Conservation (phyloP, 1,284 basidiomycete species). For the Phellinidium pouzarii region DNA sequence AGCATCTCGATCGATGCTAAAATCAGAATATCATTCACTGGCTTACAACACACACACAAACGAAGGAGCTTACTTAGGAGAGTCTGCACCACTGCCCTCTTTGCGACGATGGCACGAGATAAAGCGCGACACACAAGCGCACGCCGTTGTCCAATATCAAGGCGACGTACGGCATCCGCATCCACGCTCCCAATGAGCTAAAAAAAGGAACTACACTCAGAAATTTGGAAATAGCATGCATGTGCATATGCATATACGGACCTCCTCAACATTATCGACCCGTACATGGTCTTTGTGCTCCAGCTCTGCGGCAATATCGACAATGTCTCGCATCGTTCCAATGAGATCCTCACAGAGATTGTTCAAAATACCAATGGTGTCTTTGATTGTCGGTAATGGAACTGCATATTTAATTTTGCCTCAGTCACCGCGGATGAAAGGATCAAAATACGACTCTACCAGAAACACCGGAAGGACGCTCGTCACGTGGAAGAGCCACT, state of each 20-base stretch:
- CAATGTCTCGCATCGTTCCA: constrained; percentile 57
- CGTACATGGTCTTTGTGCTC: constrained; percentile 62
- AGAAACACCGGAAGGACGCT: constrained; percentile 35
- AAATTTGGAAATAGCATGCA: background rate
- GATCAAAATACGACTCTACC: constrained; percentile 26
- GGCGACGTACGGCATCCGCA: constrained; percentile 47
- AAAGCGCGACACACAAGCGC: constrained; percentile 56
- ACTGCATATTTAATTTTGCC: constrained; percentile 32
- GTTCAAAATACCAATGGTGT: constrained; percentile 64
- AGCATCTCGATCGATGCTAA: constrained; percentile 77
- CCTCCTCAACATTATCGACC: constrained; percentile 68
- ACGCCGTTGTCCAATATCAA: constrained; percentile 64
- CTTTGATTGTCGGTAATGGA: constrained; percentile 71
- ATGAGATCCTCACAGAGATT: constrained; percentile 55
- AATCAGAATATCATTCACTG: constrained; percentile 2
- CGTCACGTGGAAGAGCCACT: constrained; percentile 42
- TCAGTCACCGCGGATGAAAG: constrained; percentile 12
- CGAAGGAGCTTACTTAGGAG: constrained; percentile 42
- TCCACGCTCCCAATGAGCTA: constrained; percentile 57
- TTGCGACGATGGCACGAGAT: constrained; percentile 35
- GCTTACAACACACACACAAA: background rate
- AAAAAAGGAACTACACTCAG: background rate
- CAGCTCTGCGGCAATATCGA: constrained; percentile 64
- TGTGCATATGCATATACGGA: constrained; percentile 26
- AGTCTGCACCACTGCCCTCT: constrained; percentile 43